Conservation (phyloP, 2,329 filamentous ascomycete genomes). For the Fusarium decemcellulare region DNA sequence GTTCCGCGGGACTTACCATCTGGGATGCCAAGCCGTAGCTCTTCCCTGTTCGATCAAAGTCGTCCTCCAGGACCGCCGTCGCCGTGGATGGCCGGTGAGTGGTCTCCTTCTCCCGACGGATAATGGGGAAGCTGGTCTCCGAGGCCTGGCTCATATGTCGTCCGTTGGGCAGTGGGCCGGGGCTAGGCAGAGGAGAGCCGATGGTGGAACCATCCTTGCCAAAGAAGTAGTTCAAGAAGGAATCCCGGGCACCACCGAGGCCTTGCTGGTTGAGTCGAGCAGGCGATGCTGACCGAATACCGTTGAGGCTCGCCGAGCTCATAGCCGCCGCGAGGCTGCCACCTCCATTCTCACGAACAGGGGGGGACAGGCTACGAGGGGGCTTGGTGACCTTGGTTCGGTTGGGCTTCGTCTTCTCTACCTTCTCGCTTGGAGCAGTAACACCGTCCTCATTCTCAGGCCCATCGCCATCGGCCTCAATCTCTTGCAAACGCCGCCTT, state of each 20-base stretch:
- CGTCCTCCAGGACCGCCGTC: slow-evolving; percentile 55
- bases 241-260: slow-evolving; percentile 80
- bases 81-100: slow-evolving; percentile 64
- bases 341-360: slow-evolving; percentile 77
- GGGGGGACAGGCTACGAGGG: slow-evolving; percentile 86
- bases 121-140: slow-evolving; percentile 87
- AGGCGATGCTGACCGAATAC: slow-evolving; percentile 57
- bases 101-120: slow-evolving; percentile 77
- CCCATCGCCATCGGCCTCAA: slow-evolving; percentile 84
- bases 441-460: slow-evolving; percentile 70
- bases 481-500: slow-evolving; percentile 84
- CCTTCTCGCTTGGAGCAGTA: slow-evolving; percentile 60
- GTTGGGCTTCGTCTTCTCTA: slow-evolving; percentile 62
- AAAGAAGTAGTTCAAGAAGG: slow-evolving; percentile 99
- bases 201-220: slow-evolving; percentile 84
- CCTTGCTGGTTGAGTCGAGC: slow-evolving; percentile 72
- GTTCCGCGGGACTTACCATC: slow-evolving; percentile 66
- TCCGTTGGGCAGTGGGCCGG: slow-evolving; percentile 43
- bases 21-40: slow-evolving; percentile 63
- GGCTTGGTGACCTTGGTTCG: slow-evolving; percentile 54
- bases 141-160: slow-evolving; percentile 84
- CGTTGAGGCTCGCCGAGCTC: slow-evolving; percentile 62
- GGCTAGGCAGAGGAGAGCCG: slow-evolving; percentile 54
- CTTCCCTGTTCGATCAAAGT: slow-evolving; percentile 59
- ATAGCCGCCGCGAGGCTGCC: slow-evolving; percentile 74